These are phyloP conservation scores for Monascus ruber DNA, from an alignment of 2,329 filamentous ascomycete genomes.

Conservation along the genomic window DNA sequence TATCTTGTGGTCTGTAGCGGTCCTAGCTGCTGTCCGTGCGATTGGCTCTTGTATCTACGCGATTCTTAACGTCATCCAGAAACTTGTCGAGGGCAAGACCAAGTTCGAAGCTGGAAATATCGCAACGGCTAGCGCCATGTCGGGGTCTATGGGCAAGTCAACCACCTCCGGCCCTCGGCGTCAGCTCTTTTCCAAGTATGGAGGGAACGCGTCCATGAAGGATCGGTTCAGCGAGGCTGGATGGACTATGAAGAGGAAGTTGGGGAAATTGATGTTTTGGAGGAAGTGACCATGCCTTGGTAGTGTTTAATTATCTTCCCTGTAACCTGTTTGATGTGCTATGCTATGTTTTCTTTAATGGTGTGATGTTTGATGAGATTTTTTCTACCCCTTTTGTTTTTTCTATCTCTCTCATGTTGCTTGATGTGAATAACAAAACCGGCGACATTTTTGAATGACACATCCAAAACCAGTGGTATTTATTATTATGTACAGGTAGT, in stretches of 20 bases:
- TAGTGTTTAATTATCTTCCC: too few relatives aligned
- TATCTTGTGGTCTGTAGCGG: conserved; percentile 84
- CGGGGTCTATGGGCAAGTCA: conserved; percentile 2
- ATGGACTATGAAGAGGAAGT: neutral
- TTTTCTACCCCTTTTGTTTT: too few relatives aligned
- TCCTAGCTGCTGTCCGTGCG: conserved; percentile 76
- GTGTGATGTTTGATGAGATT: too few relatives aligned
- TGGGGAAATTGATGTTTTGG: neutral
- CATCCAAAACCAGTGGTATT: too few relatives aligned
- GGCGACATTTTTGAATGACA: too few relatives aligned
- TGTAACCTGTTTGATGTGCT: too few relatives aligned
- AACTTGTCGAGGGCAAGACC: conserved; percentile 75
- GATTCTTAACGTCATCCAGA: conserved; percentile 72
- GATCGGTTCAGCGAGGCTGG: conserved; percentile 6
- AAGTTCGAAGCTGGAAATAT: conserved; percentile 38
- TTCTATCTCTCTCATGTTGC: too few relatives aligned
- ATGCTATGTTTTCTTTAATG: too few relatives aligned
- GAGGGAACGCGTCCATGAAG: conserved; percentile 6
- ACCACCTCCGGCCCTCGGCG: conserved; percentile 5
- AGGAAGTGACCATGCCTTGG: neutral
- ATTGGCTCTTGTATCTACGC: conserved; percentile 72
- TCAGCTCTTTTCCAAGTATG: conserved; percentile 3
- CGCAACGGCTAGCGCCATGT: conserved; percentile 1
- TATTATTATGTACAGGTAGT: too few relatives aligned
- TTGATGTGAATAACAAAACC: too few relatives aligned